Base-by-base conservation (phyloP, 352 stramenopile species). In the Thalassiosira mediterranea region DNA sequence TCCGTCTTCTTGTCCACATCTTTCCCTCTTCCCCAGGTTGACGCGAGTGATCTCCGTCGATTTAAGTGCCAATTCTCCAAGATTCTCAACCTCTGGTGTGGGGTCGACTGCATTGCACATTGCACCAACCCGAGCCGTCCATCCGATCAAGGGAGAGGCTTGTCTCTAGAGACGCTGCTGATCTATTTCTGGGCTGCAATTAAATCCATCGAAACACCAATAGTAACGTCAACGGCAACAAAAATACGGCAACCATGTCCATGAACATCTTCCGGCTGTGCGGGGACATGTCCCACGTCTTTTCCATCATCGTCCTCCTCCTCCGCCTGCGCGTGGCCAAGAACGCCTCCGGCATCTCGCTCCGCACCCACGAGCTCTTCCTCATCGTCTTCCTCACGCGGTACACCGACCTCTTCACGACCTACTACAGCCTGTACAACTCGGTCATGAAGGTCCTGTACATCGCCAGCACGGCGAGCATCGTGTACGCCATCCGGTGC, bases 291-390 rank as follows among this genome's bases (percentile, higher is more conserved):
- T 96, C 94, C 54, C 97, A 99, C 88, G 92, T 99, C 32, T 95
- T 97, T 60, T 99, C 96, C 86, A 99, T 99, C 83, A 86, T 99
- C 62, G 93, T 99, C 65, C 91, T 99, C 69, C 88, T 99, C 61
- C 90, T 99, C 48, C 97, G 98, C 81, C 91, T 99, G 31, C 91
- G 91, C 32, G 89, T 95, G 4, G 93, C 92, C 4, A 95, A 95
- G 62, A 96, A 94, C 84, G 93, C 92, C 32, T 80, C 80, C 96
- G 96, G 97, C 56, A 97, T 99, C 70, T 99, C 96, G 34, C 92
- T 99, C 42, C 98, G 98, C 88, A 98, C 97, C 51, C 97, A 99
- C 82, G 97, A 99, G 85, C 95, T 99, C 28, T 99, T 99, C 88
- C 95, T 99, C 68, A 75, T 98, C 8, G 97, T 99, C 31, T 99